Conservation (phyloP, 2,329 filamentous ascomycete species). For the Paradendryphiella salina region DNA sequence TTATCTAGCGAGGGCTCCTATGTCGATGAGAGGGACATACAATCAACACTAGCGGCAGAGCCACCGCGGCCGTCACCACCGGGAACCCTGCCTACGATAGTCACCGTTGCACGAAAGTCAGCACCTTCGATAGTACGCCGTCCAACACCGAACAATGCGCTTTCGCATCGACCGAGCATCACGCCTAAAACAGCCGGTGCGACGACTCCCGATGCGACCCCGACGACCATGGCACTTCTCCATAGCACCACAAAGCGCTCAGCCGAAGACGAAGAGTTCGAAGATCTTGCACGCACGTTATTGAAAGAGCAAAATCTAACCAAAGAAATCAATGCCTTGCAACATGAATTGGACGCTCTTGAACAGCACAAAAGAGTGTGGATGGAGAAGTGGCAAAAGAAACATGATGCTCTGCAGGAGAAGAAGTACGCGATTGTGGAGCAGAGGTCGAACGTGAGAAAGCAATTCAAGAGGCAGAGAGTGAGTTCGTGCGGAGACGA, state of each 20-base stretch:
- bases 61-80: background rate
- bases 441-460: conserved; percentile 6
- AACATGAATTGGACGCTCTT: conserved; percentile 10
- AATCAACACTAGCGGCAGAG: conserved; percentile 1
- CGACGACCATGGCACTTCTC: background rate
- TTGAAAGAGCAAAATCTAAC: conserved; percentile 12
- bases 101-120: background rate
- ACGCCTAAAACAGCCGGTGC: background rate
- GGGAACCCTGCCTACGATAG: background rate
- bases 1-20: conserved; percentile 2
- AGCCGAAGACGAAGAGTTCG: conserved; percentile 16
- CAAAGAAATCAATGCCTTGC: conserved; percentile 9
- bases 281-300: conserved; percentile 6
- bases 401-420: background rate
- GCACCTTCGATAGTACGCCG: background rate
- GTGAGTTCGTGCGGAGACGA: background rate
- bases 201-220: background rate
- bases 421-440: conserved; percentile 1
- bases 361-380: conserved; percentile 4
- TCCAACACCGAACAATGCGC: background rate
- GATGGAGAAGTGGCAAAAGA: conserved; percentile 6
- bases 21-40: conserved; percentile 1
- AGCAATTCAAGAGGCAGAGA: conserved; percentile 15
- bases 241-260: conserved; percentile 10
- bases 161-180: background rate